Evolutionary conservation across 2,329 filamentous ascomycete species (phyloP), one percentile per base, ranked within the genome.

Genomic region (Epichloe baconii): DNA sequence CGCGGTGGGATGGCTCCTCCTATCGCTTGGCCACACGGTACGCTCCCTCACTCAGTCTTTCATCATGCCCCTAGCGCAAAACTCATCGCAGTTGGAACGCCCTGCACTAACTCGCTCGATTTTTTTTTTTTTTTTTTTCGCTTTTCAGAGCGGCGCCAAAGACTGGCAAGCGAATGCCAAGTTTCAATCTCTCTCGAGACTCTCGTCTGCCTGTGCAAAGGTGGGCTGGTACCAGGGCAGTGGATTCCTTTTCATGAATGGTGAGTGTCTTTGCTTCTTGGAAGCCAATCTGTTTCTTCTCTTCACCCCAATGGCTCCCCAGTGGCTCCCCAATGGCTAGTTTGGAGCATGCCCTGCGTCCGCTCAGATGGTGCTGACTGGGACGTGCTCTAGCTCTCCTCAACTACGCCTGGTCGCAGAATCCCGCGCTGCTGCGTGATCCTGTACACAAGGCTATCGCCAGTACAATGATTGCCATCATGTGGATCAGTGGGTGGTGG

Each of bases 211-310:
- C 14, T 55, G 55, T 40, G 55, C 55, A 35, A 52, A 50, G 38
- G 45, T 23, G 11, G 55, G 55, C 44, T 56, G 53, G 53, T 56
- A 55, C 44, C 53, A 56, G 38, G 53, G 55, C 14, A 56, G 55
- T 34, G 55, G 51, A 3, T 53, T 55, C 44, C 49, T 56, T 35
- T 19, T 55, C 44, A 40, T 55, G 47, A 53, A 49, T 23, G 55
- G 55, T 53, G 23, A 10, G 54, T 52, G 31, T 46, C 21, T 42
- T 40, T 48, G 21, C n/a, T 23, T 14, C 21, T 19, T 31, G 10
- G 26, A 31, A 10, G 31, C 31, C 31, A 31, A 15, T 31, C 19
- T 31, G 4, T 34, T 41, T 19, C 21, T 8, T 21, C 23, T 35
- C 21, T 15, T 42, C 14, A 12, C 35, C 34, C 36, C 35, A 5